Base-by-base conservation (phyloP, 139 green algal species). In the Desmodesmus armatus region DNA sequence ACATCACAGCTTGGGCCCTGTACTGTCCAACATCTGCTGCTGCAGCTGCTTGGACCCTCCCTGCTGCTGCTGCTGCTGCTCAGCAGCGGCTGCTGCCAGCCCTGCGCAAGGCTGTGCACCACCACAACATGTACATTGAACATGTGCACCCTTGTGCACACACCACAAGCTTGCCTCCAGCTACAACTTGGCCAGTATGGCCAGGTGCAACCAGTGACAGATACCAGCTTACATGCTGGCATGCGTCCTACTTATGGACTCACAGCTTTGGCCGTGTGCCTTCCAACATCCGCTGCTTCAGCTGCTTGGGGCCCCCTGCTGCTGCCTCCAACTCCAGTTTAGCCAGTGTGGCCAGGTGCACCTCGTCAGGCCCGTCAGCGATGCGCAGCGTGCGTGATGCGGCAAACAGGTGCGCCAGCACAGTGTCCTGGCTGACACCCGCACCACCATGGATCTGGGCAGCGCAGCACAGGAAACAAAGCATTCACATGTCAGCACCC, bases 311-410 rank as follows among this genome's bases (percentile, higher is more conserved):
- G 9, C 76, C 76, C 19, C 76, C 76, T 35, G 41, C 63, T 27
- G 65, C 80, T 66, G 33, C 80, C 37, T 73, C 81, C 33, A 98
- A 77, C 89, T 98, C 97, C 70, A 96, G 60, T 79, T 94, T 95
- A 21, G 95, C 97, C 31, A 99, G 93, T 5, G 97, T 96, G n/a
- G 88, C 90, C 80, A 99, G 86, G 87, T 99, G 97, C 77, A 99
- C 97, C 83, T 99, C 95, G 65, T 99, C 97, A 1, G 97, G 97
- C 0, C 97, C 97, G 81, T 99, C 97, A 4, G 97, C 97, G 62
- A 99, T 91, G 23, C 97, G 91, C 69, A 99, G 94, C 11, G 97
- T 99, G 41, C 97, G 93, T 0, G 94, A 95, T 4, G 83, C 90
- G 0, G 92, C 93, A 89, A 90, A 99, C 62, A 99, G 90, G 62